Evolutionary conservation across 352 stramenopile genomes (phyloP).

Genomic region (Pythium graminicola): DNA sequence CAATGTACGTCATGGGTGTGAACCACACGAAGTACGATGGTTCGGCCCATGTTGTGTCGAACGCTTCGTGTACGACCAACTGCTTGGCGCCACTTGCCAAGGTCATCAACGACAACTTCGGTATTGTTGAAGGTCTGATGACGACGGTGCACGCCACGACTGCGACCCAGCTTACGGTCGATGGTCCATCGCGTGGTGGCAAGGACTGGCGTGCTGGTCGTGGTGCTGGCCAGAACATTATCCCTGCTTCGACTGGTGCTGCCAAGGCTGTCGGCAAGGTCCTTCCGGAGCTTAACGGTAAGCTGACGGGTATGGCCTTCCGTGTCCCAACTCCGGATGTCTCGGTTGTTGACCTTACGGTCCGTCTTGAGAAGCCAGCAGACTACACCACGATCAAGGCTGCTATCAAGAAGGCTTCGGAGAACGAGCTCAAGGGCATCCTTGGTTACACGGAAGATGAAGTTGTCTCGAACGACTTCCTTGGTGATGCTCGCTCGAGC

Average conservation of each 20-base stretch:
- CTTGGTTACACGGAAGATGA: constrained; percentile 91
- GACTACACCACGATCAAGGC: constrained; percentile 87
- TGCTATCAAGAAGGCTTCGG: constrained; percentile 87
- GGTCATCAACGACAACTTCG: constrained; percentile 58
- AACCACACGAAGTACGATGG: constrained; percentile 91
- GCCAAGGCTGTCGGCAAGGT: constrained; percentile 42
- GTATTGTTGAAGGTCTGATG: constrained; percentile 46
- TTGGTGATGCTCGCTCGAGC: constrained; percentile 76
- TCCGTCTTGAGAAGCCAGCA: constrained; percentile 79
- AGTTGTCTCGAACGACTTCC: constrained; percentile 91
- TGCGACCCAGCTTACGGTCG: constrained; percentile 92
- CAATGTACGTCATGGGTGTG: constrained; percentile 96
- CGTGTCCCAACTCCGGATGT: constrained; percentile 93
- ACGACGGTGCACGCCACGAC: constrained; percentile 40
- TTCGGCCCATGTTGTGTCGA: constrained; percentile 72
- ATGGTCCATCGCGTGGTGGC: constrained; percentile 86
- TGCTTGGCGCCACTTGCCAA: constrained; percentile 45
- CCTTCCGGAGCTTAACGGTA: constrained; percentile 71
- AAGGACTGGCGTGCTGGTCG: constrained; percentile 95
- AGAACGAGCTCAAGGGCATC: constrained; percentile 87
- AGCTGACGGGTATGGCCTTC: constrained; percentile 94
- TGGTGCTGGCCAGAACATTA: constrained; percentile 89
- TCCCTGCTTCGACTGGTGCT: constrained; percentile 83
- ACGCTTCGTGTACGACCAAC: constrained; percentile 81
- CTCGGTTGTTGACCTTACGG: constrained; percentile 93